Conservation (phyloP, 1,284 basidiomycete genomes). For the Cutaneotrichosporon sp. region DNA sequence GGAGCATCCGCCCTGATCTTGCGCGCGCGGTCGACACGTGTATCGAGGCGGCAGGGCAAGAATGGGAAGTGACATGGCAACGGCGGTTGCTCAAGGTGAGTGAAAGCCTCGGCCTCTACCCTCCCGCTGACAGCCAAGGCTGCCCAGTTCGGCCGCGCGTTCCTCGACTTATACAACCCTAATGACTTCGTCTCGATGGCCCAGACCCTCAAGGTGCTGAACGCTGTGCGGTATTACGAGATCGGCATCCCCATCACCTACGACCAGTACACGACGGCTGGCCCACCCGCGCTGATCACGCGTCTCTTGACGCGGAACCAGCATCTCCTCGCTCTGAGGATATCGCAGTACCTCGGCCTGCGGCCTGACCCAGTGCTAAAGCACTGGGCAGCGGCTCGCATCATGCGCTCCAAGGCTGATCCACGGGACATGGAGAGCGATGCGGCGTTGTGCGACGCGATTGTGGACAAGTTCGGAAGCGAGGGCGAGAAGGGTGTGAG, state of each 20-base stretch:
- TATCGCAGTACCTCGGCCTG: conserved; percentile 78
- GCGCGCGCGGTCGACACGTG: conserved; percentile 86
- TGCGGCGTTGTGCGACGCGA: conserved; percentile 72
- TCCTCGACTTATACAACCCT: conserved; percentile 88
- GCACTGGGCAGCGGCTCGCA: conserved; percentile 95
- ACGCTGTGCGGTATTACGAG: conserved; percentile 85
- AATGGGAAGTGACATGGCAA: conserved; percentile 90
- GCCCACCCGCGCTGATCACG: conserved; percentile 73
- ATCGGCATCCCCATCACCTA: conserved; percentile 92
- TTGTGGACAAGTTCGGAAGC: conserved; percentile 81
- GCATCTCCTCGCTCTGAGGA: conserved; percentile 87
- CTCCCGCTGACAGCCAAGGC: conserved; percentile 59
- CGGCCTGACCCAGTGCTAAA: conserved; percentile 84
- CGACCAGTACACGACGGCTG: conserved; percentile 77
- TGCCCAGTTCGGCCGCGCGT: conserved; percentile 91
- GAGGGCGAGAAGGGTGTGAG: conserved; percentile 63
- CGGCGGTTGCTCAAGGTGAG: conserved; percentile 75
- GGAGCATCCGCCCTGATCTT: conserved; percentile 81
- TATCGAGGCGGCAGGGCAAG: conserved; percentile 87
- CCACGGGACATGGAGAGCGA: conserved; percentile 60
- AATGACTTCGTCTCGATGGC: conserved; percentile 88
- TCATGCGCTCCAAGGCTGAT: conserved; percentile 66
- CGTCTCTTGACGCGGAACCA: conserved; percentile 83
- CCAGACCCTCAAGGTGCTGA: conserved; percentile 88
- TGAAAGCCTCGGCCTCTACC: conserved; percentile 17